Evolutionary conservation across 106 monocot species (phyloP).

Genomic region (Acanthochlamys bracteata): DNA sequence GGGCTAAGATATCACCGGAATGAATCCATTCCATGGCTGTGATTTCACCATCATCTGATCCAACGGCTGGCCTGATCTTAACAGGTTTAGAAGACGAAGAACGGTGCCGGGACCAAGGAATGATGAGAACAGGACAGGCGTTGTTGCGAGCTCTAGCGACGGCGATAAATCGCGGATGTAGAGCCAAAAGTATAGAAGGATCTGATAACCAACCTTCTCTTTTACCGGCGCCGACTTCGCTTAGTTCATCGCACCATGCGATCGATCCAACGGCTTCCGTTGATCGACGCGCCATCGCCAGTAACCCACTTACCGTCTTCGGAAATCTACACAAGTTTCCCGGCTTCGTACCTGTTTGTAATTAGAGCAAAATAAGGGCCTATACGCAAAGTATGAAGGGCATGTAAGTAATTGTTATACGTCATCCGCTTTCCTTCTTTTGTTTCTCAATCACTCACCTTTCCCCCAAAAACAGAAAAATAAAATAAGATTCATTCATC

Average conservation of each 20-base stretch:
- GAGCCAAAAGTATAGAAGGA: constrained; percentile 36
- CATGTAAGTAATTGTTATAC: too few species aligned
- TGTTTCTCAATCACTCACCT: too few species aligned
- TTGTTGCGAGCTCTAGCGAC: constrained; percentile 36
- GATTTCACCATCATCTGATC: constrained; percentile 45
- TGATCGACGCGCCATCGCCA: constrained; percentile 51
- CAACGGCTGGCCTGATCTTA: constrained; percentile 46
- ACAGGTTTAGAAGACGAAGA: constrained; percentile 5
- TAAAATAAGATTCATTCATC: too few species aligned
- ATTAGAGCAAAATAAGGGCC: too few species aligned
- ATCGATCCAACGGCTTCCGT: constrained; percentile 43
- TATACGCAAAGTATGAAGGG: too few species aligned
- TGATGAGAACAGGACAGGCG: constrained; percentile 38
- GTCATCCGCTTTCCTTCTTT: too few species aligned
- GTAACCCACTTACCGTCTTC: too few species aligned
- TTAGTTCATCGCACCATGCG: constrained; percentile 50
- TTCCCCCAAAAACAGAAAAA: neutral
- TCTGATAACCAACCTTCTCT: constrained; percentile 86
- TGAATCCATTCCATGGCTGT: constrained; percentile 69
- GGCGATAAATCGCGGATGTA: constrained; percentile 50
- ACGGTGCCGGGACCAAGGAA: constrained; percentile 14
- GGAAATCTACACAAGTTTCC: too few species aligned
- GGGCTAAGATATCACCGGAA: constrained; percentile 32
- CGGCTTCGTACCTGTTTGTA: too few species aligned
- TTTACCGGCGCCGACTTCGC: constrained; percentile 48